Evolutionary conservation across 768 basidiomycete species (phyloP).

Genomic region (Cystobasidium onofrii): DNA sequence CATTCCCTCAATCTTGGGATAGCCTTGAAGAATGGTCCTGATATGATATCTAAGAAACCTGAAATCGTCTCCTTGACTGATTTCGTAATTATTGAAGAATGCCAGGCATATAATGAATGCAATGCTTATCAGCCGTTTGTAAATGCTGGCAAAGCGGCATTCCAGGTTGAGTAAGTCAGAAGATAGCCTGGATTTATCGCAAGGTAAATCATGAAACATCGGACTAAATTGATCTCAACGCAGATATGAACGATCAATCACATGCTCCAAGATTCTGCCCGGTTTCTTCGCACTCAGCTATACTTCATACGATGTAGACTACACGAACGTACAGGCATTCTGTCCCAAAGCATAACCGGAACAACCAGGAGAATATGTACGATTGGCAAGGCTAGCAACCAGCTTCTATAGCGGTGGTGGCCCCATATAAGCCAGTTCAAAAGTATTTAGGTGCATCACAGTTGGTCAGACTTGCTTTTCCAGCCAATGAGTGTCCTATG

Average conservation of each 20-base stretch:
- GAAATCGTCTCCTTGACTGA: constrained; percentile 6
- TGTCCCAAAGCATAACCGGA: neutral
- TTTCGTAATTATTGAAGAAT: constrained; percentile 22
- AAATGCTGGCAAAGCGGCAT: constrained; percentile 2
- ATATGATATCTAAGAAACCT: constrained; percentile 23
- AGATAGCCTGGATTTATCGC: neutral
- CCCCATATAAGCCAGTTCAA: too few species aligned
- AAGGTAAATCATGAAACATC: too few species aligned
- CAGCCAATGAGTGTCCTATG: too few species aligned
- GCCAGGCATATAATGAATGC: constrained; percentile 10
- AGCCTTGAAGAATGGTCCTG: constrained; percentile 19
- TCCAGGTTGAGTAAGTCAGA: constrained; percentile 15
- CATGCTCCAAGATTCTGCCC: neutral
- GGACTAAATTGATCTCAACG: neutral
- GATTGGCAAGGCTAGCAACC: too few species aligned
- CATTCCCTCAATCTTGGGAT: constrained; percentile 8
- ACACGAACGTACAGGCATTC: neutral
- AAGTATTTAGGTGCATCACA: too few species aligned
- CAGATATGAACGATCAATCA: constrained; percentile 4
- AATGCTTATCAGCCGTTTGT: neutral
- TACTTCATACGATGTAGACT: neutral
- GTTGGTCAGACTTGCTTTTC: too few species aligned
- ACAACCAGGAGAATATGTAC: neutral
- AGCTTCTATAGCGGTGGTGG: too few species aligned
- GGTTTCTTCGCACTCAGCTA: constrained; percentile 1